These are phyloP conservation scores for Pseudozyma sp. DNA, from an alignment of 1,284 basidiomycete genomes.

Conservation along the genomic window DNA sequence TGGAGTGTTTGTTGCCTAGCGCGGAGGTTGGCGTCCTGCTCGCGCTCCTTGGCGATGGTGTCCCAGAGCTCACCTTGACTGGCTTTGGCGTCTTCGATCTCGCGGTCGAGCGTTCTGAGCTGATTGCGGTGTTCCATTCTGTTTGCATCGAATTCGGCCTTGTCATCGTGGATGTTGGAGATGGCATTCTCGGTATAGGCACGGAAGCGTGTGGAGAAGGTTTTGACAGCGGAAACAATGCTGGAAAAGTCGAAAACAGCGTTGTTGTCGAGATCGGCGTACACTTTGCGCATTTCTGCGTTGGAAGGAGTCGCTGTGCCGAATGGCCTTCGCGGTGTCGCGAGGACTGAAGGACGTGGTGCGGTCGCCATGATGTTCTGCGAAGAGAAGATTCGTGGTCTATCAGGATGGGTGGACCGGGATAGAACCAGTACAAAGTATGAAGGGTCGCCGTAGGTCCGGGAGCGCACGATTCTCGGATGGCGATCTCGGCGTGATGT, in stretches of 20 bases:
- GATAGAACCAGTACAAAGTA: no score
- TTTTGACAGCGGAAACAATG: constrained; percentile 45
- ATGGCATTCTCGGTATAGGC: constrained; percentile 57
- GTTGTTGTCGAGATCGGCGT: constrained; percentile 48
- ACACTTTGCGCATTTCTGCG: constrained; percentile 50
- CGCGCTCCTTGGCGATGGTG: constrained; percentile 56
- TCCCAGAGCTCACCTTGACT: constrained; percentile 58
- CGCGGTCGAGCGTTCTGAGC: constrained; percentile 47
- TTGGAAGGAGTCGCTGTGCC: constrained; percentile 33
- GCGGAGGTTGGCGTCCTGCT: constrained; percentile 53
- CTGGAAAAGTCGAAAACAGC: constrained; percentile 57
- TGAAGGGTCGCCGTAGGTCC: no score
- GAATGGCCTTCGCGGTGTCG: constrained; percentile 43
- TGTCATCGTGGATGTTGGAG: constrained; percentile 54
- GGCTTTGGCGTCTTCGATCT: constrained; percentile 56
- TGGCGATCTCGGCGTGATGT: background rate
- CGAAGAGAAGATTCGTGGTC: background rate
- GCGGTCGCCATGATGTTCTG: constrained; percentile 23
- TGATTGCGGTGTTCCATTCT: constrained; percentile 51
- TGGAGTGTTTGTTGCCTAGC: constrained; percentile 49
- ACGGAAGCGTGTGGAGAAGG: constrained; percentile 53
- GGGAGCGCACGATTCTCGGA: no score
- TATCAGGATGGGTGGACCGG: background rate
- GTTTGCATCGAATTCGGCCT: constrained; percentile 51
- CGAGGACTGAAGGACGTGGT: constrained; percentile 38